Evolutionary conservation across 2,329 filamentous ascomycete genomes (phyloP), one percentile per base, ranked within the genome.

Genomic region (Teratosphaeria nubilosa): DNA sequence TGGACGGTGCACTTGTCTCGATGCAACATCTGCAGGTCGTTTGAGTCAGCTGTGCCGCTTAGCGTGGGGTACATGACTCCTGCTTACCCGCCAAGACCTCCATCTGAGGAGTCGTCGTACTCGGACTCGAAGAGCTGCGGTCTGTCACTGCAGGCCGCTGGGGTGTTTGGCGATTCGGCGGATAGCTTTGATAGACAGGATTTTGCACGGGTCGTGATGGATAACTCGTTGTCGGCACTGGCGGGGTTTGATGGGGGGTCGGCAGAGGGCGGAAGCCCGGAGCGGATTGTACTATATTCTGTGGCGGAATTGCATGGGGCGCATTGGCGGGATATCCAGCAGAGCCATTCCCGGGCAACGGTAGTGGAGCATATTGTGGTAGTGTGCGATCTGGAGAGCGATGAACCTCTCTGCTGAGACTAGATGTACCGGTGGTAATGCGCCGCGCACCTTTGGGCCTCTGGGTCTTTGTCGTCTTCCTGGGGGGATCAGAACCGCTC

Each of bases 1-100:
- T 65, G 75, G 75, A 62, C 77, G 76, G 37, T 71, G 72, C 53
- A 76, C 75, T 63, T 77, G 76, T 72, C 77, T 76, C 7, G 74
- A 73, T 53, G 76, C 76, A 58, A 78, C 69, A 68, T 79, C 77
- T 76, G 62, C 24, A 56, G 58, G 45, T 41, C 32, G 54, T 11
- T 30, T 14, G 53, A 55, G 56, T 61, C 41, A 59, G 59, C 53
- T 25, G 20, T 22, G 10, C 22, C 41, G 41, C n/a, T 22, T 48
- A 48, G 41, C 41, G 37, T 7, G 37, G 27, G 24, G 54, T 31
- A 14, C n/a, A 34, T 34, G 27, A 34, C 24, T 53, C 30, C 24
- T 25, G 69, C 68, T 64, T 65, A 77, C 76, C 76, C 66, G 77
- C 75, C 58, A 78, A 65, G 58, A 75, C 74, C 58, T 79, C 77